phyloP scores from a whole-genome alignment of 371 early-diverging fungal species.

The Rhizopus arrhizus region DNA sequence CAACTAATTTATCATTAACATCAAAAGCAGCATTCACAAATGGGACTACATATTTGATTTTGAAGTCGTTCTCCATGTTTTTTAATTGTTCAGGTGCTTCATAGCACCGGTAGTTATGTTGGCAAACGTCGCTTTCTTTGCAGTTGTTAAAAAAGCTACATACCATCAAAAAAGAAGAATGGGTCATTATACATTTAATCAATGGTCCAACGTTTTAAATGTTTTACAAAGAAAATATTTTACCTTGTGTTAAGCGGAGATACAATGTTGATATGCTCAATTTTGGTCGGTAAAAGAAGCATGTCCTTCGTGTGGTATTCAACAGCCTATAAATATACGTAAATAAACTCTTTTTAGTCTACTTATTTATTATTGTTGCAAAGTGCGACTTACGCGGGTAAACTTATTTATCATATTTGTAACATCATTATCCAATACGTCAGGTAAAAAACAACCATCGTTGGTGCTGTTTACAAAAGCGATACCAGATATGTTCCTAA shows the following conservation, averaged over 20 bases:
- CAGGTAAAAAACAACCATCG: slow-evolving; percentile 17
- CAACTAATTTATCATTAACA: slow-evolving; percentile 20
- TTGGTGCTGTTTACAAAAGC: slow-evolving; percentile 16
- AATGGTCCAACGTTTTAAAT: slow-evolving; percentile 17
- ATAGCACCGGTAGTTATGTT: slow-evolving; percentile 18
- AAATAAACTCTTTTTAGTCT: slow-evolving; percentile 13
- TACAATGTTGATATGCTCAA: slow-evolving; percentile 26
- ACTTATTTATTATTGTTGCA: slow-evolving; percentile 17
- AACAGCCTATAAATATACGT: slow-evolving; percentile 20
- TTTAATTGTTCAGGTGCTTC: slow-evolving; percentile 28
- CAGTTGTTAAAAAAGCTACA: slow-evolving; percentile 21
- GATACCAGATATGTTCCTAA: slow-evolving; percentile 19
- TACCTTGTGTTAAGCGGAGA: slow-evolving; percentile 27
- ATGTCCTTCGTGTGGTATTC: slow-evolving; percentile 25
- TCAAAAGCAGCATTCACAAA: slow-evolving; percentile 25
- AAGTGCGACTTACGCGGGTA: slow-evolving; percentile 22
- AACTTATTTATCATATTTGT: slow-evolving; percentile 21
- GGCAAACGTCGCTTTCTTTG: slow-evolving; percentile 20
- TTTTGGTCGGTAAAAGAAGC: slow-evolving; percentile 22
- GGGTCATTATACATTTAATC: slow-evolving; percentile 16
- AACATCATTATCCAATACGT: slow-evolving; percentile 22
- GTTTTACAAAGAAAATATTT: slow-evolving; percentile 17
- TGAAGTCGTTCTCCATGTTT: slow-evolving; percentile 72
- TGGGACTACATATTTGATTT: slow-evolving; percentile 95
- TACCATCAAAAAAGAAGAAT: slow-evolving; percentile 15